These are phyloP conservation scores for Neoboletus brunneissimus DNA, from an alignment of 768 basidiomycete genomes.

Conservation along the genomic window DNA sequence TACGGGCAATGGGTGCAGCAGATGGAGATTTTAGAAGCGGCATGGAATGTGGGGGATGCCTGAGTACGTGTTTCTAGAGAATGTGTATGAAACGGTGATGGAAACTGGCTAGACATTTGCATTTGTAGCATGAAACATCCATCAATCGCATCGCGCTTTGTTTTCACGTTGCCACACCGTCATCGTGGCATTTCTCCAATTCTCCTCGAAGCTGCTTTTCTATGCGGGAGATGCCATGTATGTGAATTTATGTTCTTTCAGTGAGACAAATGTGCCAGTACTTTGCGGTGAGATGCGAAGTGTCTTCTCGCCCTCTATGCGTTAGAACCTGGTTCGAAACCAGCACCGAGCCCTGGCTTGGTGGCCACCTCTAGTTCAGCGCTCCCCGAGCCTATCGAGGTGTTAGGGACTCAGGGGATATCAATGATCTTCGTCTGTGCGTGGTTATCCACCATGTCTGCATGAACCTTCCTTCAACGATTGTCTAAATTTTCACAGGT, in stretches of 20 bases:
- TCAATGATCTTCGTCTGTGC: too few species aligned
- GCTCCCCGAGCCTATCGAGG: too few species aligned
- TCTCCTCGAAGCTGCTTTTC: neutral
- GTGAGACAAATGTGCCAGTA: neutral
- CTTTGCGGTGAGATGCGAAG: too few species aligned
- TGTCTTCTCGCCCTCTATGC: too few species aligned
- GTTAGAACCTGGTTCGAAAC: neutral
- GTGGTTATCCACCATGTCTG: too few species aligned
- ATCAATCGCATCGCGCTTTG: neutral
- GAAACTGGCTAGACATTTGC: neutral
- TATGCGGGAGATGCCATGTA: too few species aligned
- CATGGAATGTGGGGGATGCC: conserved; percentile 19
- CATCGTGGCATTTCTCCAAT: neutral
- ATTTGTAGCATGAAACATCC: neutral
- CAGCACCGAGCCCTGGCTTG: neutral
- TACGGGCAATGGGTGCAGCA: conserved; percentile 10
- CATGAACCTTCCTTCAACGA: too few species aligned
- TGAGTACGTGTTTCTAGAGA: neutral
- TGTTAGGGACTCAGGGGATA: too few species aligned
- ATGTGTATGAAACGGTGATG: neutral
- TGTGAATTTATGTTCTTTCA: neutral
- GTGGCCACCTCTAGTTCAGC: neutral
- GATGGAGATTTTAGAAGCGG: conserved; percentile 15
- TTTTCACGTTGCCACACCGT: neutral
- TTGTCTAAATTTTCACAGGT: too few species aligned